Evolutionary conservation across 306 rosid genomes (phyloP), one percentile per base, ranked within the genome.

Genomic region (Pyrus betulifolia): DNA sequence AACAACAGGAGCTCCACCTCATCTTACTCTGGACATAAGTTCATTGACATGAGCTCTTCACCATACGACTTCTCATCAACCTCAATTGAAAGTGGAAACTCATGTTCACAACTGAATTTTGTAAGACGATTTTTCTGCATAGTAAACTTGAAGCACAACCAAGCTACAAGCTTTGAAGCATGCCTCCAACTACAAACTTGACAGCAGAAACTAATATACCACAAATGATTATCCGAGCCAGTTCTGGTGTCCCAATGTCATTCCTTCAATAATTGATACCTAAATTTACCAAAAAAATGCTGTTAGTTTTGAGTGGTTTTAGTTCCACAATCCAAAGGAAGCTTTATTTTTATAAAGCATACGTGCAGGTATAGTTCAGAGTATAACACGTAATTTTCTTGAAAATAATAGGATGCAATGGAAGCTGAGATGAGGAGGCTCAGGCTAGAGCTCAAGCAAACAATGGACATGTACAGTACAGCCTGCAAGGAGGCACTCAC

Each of bases 381-480:
- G 22, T 60, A 31, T 15, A 23, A 45, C 9, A 23, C 79, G 22
- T 18, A 52, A 35, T 12, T 45, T 45, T 58, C 79, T 71, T 84
- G 70, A 55, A 74, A 80, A 21, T 46, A 21, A 23, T 22, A 76
- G 98, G 97, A 91, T 67, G 97, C 87, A 11, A 78, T 87, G 73
- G 98, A 91, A 85, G 89, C 93, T 14, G 98, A 94, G 87, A 90
- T 94, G 98, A 84, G 86, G 74, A 84, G 96, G 82, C 80, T 94
- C 61, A 86, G 85, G 82, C 76, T 86, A 72, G 98, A 94, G 85
- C 89, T 94, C 67, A 87, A 89, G 86, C 93, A 86, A 76, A 91
- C 96, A 21, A 91, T 89, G 91, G 96, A 90, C 59, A 81, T 94
- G 97, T 94, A 91, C 69, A 89, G 88, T 62, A 44, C 93, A 10